Evolutionary conservation across 768 basidiomycete genomes (phyloP).

Genomic region (Hortiboletus campestris): DNA sequence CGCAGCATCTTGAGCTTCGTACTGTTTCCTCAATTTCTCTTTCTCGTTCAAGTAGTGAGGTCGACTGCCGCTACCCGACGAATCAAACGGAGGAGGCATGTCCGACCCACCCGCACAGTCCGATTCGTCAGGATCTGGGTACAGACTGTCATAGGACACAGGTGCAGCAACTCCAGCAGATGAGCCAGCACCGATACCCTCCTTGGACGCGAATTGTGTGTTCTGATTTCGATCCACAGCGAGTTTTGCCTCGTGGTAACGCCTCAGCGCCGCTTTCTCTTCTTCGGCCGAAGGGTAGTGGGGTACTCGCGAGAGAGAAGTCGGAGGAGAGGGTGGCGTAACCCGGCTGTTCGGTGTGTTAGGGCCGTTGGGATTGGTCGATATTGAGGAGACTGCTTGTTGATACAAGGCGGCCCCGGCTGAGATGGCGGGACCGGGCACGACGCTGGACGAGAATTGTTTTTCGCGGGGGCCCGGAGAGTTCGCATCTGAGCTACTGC

Average conservation of each 20-base stretch:
- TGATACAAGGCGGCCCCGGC: conserved; percentile 44
- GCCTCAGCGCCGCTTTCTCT: conserved; percentile 68
- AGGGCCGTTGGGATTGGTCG: conserved; percentile 11
- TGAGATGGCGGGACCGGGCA: conserved; percentile 30
- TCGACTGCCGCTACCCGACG: conserved; percentile 35
- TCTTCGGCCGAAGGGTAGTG: conserved; percentile 64
- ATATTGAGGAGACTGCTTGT: conserved; percentile 44
- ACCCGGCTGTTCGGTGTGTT: conserved; percentile 25
- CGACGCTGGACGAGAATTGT: conserved; percentile 5
- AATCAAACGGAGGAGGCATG: conserved; percentile 56
- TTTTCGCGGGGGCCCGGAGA: conserved; percentile 17
- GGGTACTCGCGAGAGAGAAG: conserved; percentile 34
- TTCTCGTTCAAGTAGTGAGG: conserved; percentile 57
- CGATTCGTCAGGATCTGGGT: conserved; percentile 39
- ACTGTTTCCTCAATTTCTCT: conserved; percentile 60
- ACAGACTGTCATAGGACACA: conserved; percentile 62
- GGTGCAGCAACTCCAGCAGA: conserved; percentile 37
- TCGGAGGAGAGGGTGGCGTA: conserved; percentile 29
- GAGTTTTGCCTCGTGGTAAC: conserved; percentile 68
- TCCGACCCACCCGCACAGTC: conserved; percentile 28
- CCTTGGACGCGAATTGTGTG: conserved; percentile 23
- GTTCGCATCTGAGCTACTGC: conserved; percentile 30
- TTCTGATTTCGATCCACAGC: conserved; percentile 65
- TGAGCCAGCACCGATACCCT: conserved; percentile 19
- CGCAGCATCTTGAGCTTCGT: conserved; percentile 66